Conservation (phyloP, 148 eudicot genomes). For the Linanthus parryae region DNA sequence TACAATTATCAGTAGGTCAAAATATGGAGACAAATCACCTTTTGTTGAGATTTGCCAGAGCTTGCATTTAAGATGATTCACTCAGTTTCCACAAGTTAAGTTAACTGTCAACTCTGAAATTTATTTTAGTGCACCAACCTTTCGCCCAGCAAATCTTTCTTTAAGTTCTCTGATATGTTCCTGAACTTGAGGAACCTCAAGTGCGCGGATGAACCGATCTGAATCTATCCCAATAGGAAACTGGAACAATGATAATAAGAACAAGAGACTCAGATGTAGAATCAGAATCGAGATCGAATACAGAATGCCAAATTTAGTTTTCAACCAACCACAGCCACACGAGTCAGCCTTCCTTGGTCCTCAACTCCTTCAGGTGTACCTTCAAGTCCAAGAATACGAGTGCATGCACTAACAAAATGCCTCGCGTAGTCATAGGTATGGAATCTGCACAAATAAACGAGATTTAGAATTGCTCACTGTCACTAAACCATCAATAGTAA, state of each 20-base stretch:
- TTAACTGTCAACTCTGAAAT: constrained; percentile 2
- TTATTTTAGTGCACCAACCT: constrained; percentile 50
- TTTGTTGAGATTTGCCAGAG: too few species aligned
- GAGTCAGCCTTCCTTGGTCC: constrained; percentile 90
- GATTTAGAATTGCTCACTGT: too few species aligned
- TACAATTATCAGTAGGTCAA: too few species aligned
- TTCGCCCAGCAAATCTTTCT: constrained; percentile 89
- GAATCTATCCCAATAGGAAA: constrained; percentile 98
- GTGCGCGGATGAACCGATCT: constrained; percentile 78
- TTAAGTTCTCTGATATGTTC: constrained; percentile 74
- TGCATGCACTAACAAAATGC: constrained; percentile 98
- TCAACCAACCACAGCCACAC: constrained; percentile 88
- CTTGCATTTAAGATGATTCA: too few species aligned
- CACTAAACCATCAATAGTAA: too few species aligned
- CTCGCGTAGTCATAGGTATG: constrained; percentile 98
- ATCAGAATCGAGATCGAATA: neutral
- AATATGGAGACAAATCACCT: too few species aligned
- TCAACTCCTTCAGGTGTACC: constrained; percentile 99
- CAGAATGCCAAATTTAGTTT: constrained; percentile 4
- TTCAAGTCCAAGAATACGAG: constrained; percentile 96
- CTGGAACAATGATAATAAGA: constrained; percentile 33
- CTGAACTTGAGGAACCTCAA: constrained; percentile 67
- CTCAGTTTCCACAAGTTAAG: constrained; percentile 1
- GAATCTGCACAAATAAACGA: constrained; percentile 38
- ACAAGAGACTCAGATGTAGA: neutral